phyloP scores from a whole-genome alignment of 441 rosid genomes.

The Syzygium syzygioides region DNA sequence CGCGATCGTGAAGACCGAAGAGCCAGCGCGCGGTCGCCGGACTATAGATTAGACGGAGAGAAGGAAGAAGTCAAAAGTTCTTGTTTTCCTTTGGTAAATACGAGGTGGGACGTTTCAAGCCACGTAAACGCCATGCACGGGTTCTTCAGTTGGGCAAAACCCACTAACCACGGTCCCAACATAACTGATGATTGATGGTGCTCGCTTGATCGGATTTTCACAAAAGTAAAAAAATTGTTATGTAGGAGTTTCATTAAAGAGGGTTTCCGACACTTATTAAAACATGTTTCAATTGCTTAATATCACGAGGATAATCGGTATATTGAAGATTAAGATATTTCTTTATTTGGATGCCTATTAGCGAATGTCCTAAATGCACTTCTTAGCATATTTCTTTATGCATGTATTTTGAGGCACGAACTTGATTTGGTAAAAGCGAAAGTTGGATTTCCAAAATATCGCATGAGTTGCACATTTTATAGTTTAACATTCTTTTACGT shows the following conservation, averaged over 20 bases:
- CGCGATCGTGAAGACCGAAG: neutral
- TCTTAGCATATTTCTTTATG: rapidly evolving
- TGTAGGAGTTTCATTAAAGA: neutral
- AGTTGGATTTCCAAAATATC: too few relatives aligned
- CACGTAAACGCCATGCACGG: slow-evolving; percentile 25
- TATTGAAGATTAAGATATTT: neutral
- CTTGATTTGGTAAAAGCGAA: neutral
- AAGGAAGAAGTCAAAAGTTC: neutral
- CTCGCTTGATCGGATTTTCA: neutral
- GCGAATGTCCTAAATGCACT: neutral
- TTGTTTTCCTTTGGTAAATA: neutral
- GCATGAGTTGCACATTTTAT: too few relatives aligned
- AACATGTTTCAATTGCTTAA: neutral
- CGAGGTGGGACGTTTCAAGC: neutral
- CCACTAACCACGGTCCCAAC: too few relatives aligned
- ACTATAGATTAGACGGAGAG: neutral
- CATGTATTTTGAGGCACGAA: neutral
- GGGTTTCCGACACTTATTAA: neutral
- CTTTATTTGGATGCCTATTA: neutral
- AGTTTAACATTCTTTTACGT: too few relatives aligned
- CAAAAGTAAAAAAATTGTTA: neutral
- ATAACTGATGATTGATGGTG: neutral
- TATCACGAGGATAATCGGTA: neutral
- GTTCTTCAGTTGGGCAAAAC: neutral
- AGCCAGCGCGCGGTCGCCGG: neutral